phyloP scores from a whole-genome alignment of 2,329 filamentous ascomycete genomes.

The Colletotrichum magnum region DNA sequence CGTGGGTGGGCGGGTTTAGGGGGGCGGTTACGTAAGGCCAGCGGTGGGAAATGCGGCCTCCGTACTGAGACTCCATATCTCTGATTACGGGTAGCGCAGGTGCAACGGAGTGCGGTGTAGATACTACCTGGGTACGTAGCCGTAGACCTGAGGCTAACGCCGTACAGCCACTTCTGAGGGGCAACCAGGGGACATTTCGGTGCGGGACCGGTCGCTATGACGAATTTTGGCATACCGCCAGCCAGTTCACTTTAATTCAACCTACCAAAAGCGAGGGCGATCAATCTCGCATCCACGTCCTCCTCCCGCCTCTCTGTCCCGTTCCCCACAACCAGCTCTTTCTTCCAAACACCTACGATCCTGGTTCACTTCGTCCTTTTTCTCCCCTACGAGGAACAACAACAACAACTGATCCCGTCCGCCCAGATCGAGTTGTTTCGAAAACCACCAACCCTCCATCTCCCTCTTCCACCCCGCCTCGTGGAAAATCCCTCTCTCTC shows the following conservation, averaged over 20 bases:
- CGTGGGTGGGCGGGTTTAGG: neutral
- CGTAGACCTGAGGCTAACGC: slow-evolving; percentile 12
- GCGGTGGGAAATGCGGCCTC: slow-evolving; percentile 3
- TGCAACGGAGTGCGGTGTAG: slow-evolving; percentile 37
- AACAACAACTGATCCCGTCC: slow-evolving; percentile 23
- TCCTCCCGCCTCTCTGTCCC: slow-evolving; percentile 3
- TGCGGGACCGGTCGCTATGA: slow-evolving; percentile 41
- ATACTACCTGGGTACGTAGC: neutral
- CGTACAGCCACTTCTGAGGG: slow-evolving; percentile 22
- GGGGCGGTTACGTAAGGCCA: slow-evolving; percentile 28
- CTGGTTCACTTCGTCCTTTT: slow-evolving; percentile 13
- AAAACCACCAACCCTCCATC: slow-evolving; percentile 9
- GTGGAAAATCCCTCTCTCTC: slow-evolving; percentile 29
- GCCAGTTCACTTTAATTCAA: slow-evolving; percentile 38
- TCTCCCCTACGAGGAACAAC: slow-evolving; percentile 11
- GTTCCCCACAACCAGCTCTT: slow-evolving; percentile 38
- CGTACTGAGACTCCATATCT: slow-evolving; percentile 30
- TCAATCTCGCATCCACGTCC: slow-evolving; percentile 13
- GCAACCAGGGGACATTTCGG: slow-evolving; percentile 31
- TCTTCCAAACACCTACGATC: slow-evolving; percentile 33
- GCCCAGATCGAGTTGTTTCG: slow-evolving; percentile 5
- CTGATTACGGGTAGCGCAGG: slow-evolving; percentile 9
- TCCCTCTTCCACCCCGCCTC: slow-evolving; percentile 15
- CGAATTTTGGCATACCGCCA: slow-evolving; percentile 39
- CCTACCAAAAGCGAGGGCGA: slow-evolving; percentile 34